Conservation (phyloP, 2,329 filamentous ascomycete species). For the Nemania sp. region DNA sequence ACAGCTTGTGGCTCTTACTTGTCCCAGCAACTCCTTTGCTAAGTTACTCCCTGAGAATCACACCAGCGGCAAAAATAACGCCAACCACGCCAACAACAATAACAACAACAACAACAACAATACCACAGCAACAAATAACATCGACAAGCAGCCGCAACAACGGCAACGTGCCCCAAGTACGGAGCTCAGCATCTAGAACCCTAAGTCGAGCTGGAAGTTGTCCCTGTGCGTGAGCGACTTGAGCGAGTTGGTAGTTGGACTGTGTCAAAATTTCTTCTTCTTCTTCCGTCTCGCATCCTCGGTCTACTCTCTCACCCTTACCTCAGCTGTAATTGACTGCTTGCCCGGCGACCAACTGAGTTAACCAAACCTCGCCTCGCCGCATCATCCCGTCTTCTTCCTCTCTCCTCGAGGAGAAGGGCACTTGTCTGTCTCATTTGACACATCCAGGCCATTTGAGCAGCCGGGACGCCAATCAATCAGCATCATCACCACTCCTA, state of each 20-base stretch:
- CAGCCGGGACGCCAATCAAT: background rate
- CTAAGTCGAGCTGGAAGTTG: background rate
- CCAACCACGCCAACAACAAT: no score
- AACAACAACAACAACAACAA: background rate
- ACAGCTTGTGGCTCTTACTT: background rate
- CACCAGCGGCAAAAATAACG: background rate
- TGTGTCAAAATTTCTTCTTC: background rate
- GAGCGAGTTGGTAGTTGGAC: background rate
- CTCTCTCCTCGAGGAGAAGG: background rate
- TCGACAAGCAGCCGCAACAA: background rate
- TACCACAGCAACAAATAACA: background rate
- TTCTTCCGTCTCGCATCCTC: no score
- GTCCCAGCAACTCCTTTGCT: conserved; percentile 4
- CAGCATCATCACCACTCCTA: no score
- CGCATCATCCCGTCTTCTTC: background rate
- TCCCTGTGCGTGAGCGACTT: background rate
- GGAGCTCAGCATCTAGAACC: background rate
- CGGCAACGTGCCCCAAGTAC: background rate
- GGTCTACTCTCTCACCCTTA: background rate
- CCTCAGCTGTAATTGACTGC: background rate
- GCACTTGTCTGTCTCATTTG: background rate
- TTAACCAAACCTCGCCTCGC: conserved; percentile 11
- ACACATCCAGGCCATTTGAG: background rate
- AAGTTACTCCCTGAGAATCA: background rate
- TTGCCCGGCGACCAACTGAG: background rate